Percentiles rank a stretch among this genome's conserved stretches.
Evolutionary conservation across 176 grass and related monocot genomes (phyloP).

Genomic region (Triticum urartu): DNA sequence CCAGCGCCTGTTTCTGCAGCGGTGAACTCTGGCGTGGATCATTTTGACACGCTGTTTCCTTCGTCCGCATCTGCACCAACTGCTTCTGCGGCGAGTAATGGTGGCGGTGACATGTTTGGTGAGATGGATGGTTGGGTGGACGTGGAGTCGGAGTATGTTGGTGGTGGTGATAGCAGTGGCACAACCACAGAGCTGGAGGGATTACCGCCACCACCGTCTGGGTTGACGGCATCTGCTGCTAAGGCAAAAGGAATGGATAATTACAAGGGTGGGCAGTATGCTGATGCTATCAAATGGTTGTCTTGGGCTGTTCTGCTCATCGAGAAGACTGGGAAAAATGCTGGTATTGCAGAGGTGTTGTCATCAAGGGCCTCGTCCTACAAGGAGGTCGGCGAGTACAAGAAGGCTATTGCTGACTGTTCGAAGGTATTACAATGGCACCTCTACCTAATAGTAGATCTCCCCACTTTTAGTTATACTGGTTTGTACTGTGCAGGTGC

Average conservation of each 20-base stretch:
- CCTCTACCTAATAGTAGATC: neutral
- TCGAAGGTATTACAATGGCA: constrained; percentile 57
- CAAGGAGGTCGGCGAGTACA: constrained; percentile 99
- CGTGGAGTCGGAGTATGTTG: constrained; percentile 63
- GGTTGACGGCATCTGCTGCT: constrained; percentile 60
- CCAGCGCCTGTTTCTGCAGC: constrained; percentile 34
- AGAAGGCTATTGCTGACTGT: constrained; percentile 99
- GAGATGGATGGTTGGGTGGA: constrained; percentile 92
- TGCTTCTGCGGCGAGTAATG: constrained; percentile 32
- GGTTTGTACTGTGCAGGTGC: constrained; percentile 52
- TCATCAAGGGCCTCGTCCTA: constrained; percentile 96
- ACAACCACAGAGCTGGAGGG: constrained; percentile 89
- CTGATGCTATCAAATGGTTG: constrained; percentile 98
- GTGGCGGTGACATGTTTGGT: constrained; percentile 51
- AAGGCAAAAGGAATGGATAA: constrained; percentile 88
- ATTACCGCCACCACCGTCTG: constrained; percentile 73
- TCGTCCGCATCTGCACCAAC: constrained; percentile 48
- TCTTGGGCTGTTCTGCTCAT: constrained; percentile 88
- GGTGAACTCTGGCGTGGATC: constrained; percentile 41
- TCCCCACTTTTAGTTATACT: neutral
- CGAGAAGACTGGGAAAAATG: constrained; percentile 63
- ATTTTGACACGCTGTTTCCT: constrained; percentile 76
- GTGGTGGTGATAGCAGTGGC: constrained; percentile 45
- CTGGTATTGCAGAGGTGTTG: constrained; percentile 69
- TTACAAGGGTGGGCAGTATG: constrained; percentile 94